Evolutionary conservation across 2,329 filamentous ascomycete genomes (phyloP), one percentile per base, ranked within the genome.

Genomic region (Fusarium tjaetaba): DNA sequence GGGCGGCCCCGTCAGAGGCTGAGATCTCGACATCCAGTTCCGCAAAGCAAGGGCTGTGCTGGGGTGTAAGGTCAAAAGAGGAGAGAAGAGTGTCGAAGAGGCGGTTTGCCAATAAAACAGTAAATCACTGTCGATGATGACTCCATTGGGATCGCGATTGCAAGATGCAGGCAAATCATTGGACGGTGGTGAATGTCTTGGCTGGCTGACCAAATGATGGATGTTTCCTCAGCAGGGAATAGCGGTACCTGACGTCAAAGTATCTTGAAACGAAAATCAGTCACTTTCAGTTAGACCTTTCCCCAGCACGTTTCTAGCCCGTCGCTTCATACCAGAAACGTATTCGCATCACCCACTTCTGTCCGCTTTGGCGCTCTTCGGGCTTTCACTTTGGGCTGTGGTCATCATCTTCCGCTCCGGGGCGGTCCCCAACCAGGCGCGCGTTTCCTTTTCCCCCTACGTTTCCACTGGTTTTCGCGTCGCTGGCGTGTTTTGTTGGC

Each of bases 271-370:
- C 71, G 57, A 74, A 71, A 70, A 57, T 32, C 67, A 70, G 71
- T 71, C 56, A 66, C 59, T 72, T 72, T n/a, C 52, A 70, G 65
- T 70, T 73, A 68, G 71, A 61, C 51, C 55, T 71, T 57, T 71
- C 60, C 73, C 71, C 70, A 62, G 73, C 68, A 77, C 60, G 72
- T 74, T 70, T 72, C 64, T 68, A 77, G 75, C 71, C 43, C 55
- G 62, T 57, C 62, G 59, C 73, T 73, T 65, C 58, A 76, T 76
- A 67, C 75, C 75, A 71, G 75, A 77, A 77, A 70, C 75, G 75
- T 77, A 76, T 67, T 65, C 67, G 75, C 72, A 75, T 67, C 71
- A 68, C 61, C 65, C 73, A 74, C 75, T 68, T 70, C 71, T 76
- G 73, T 75, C 75, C 75, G 67, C 67, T 75, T 74, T 75, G 66